These are phyloP conservation scores for Streptanthus diversifolius DNA, from an alignment of 345 rosid species.

Conservation along the genomic window DNA sequence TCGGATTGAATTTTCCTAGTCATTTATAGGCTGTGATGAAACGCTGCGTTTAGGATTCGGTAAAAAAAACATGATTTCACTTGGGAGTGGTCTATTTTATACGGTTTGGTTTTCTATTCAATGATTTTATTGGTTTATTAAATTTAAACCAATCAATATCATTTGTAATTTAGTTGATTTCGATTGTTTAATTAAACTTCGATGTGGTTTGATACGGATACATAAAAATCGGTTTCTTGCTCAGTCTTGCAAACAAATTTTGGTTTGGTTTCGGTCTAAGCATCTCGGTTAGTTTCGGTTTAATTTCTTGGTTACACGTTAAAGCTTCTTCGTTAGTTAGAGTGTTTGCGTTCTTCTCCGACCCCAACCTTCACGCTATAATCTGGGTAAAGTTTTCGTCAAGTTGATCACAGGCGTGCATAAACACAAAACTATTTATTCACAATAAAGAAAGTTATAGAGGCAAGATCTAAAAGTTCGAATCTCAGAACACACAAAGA, in stretches of 20 bases:
- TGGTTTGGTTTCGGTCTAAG: background rate
- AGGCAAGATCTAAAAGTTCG: background rate
- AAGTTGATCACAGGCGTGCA: conserved; percentile 27
- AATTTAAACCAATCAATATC: background rate
- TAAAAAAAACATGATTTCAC: background rate
- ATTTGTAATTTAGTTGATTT: background rate
- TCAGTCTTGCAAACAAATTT: background rate
- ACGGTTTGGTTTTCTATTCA: background rate
- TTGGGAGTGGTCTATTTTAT: background rate
- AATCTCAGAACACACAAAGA: conserved; percentile 24
- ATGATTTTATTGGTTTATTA: background rate
- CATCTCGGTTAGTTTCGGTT: background rate
- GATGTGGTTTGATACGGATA: background rate
- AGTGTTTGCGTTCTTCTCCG: background rate
- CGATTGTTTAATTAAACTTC: background rate
- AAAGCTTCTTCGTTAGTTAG: background rate
- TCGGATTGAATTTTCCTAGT: background rate
- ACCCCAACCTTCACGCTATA: background rate
- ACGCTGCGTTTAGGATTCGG: background rate
- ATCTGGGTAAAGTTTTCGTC: background rate
- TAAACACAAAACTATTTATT: background rate
- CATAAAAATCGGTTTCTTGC: background rate
- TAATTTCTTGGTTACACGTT: background rate
- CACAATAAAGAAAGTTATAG: background rate
- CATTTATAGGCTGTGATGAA: background rate